Evolutionary conservation across 1,284 basidiomycete species (phyloP), one percentile per base, ranked within the genome.

Genomic region (Anthracocystis walkeri): DNA sequence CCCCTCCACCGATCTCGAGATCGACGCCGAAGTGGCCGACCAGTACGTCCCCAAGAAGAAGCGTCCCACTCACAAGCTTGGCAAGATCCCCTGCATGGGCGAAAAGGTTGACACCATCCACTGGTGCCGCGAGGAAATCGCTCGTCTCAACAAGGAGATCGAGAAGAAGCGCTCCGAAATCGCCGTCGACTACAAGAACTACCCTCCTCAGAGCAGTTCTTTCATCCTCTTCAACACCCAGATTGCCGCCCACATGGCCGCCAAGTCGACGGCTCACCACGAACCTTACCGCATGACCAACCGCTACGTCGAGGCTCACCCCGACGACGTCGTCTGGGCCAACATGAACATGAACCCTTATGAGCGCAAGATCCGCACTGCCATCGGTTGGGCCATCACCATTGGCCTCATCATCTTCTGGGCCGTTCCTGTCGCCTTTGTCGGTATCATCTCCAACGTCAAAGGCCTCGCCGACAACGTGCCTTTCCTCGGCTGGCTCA

Each of bases 191-290:
- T 85, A 89, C 42, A 86, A 86, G 41, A 87, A 88, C 70, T 90
- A 88, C 82, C 87, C 87, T 4, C 91, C 92, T 1, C 82, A 87
- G 72, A 83, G 81, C 70, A 83, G 84, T n/a, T 86, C 83, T 18
- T 99, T 99, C 86, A 89, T 99, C 68, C 91, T 93, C 31, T 99
- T 98, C 89, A 91, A 95, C 86, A 89, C 90, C 78, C 96, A 98
- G 87, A 92, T 97, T 75, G 93, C 93, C 45, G 78, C 82, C 7
- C 73, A 82, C 69, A 66, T 79, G 57, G 81, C 79, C 31, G 64
- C 60, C 31, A 69, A 77, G 53, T 40, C 66, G 4, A 63, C 72
- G 41, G 73, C 75, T 21, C 78, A 81, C 65, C 81, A 82, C 66
- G 54, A 75, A 41, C 82, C 81, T 20, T 82, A 80, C 72, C 72